Conservation (phyloP, 1,284 basidiomycete genomes). For the Cryptococcus amylolentus region DNA sequence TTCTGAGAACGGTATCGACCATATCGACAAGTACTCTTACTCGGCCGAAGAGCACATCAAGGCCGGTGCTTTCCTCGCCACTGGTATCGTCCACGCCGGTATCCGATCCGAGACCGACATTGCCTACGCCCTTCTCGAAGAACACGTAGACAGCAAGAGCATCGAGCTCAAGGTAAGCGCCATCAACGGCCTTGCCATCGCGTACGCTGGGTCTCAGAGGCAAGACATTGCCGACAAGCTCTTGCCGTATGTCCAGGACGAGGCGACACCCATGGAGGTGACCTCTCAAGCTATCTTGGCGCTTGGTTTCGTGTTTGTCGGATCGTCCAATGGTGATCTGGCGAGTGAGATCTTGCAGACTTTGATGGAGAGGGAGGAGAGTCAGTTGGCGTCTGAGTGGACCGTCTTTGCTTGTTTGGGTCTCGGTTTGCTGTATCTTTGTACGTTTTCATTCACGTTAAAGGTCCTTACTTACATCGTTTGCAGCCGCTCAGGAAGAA, state of each 20-base stretch:
- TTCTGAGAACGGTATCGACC: slow-evolving; percentile 86
- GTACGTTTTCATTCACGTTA: slow-evolving; percentile 51
- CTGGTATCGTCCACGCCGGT: slow-evolving; percentile 85
- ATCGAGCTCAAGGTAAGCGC: slow-evolving; percentile 79
- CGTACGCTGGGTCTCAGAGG: slow-evolving; percentile 88
- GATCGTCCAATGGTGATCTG: slow-evolving; percentile 91
- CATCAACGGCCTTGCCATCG: slow-evolving; percentile 84
- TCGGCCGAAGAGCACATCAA: slow-evolving; percentile 96
- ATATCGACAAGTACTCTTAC: slow-evolving; percentile 98
- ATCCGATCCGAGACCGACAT: slow-evolving; percentile 93
- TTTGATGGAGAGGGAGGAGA: slow-evolving; percentile 75
- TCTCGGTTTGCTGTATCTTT: slow-evolving; percentile 85
- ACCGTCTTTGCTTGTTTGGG: slow-evolving; percentile 85
- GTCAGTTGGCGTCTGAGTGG: slow-evolving; percentile 86
- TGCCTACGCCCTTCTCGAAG: slow-evolving; percentile 83
- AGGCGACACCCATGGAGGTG: slow-evolving; percentile 81
- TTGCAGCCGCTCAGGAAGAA: slow-evolving; percentile 77
- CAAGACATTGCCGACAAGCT: slow-evolving; percentile 78
- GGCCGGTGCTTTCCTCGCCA: slow-evolving; percentile 92
- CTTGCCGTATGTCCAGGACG: slow-evolving; percentile 77
- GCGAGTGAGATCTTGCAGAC: slow-evolving; percentile 86
- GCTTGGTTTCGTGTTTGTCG: slow-evolving; percentile 92
- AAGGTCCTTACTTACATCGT: slow-evolving; percentile 3
- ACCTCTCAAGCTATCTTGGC: slow-evolving; percentile 80
- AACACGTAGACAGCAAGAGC: slow-evolving; percentile 86